Evolutionary conservation across 2,329 filamentous ascomycete species (phyloP).

Genomic region (Akanthomyces muscarius): DNA sequence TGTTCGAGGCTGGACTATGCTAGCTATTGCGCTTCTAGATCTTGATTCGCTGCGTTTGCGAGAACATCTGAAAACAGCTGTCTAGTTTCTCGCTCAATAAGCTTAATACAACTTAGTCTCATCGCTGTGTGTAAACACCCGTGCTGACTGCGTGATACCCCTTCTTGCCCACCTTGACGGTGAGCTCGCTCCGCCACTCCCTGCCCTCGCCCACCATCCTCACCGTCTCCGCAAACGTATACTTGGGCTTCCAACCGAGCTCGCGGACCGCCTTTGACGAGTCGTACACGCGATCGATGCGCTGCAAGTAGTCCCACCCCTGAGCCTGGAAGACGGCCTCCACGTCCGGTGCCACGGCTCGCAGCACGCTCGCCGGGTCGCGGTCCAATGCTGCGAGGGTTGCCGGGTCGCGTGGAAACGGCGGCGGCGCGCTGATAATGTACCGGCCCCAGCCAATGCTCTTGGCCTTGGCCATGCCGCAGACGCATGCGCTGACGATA

Average conservation of each 20-base stretch:
- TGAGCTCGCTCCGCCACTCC: slow-evolving; percentile 38
- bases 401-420: slow-evolving; percentile 31
- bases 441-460: slow-evolving; percentile 37
- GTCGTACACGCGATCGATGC: slow-evolving; percentile 45
- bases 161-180: slow-evolving; percentile 36
- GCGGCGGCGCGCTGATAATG: slow-evolving; percentile 42
- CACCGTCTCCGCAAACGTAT: slow-evolving; percentile 37
- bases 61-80: no score
- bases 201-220: slow-evolving; percentile 32
- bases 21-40: no score
- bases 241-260: slow-evolving; percentile 40
- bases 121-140: slow-evolving; percentile 40
- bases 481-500: slow-evolving; percentile 38
- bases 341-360: background rate
- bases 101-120: slow-evolving; percentile 3
- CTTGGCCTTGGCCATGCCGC: slow-evolving; percentile 33
- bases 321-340: slow-evolving; percentile 17
- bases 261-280: slow-evolving; percentile 38
- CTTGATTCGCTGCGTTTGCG: no score
- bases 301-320: slow-evolving; percentile 35
- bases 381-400: slow-evolving; percentile 32
- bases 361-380: slow-evolving; percentile 31
- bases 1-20: no score
- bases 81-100: no score
- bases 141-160: slow-evolving; percentile 42